A percentile compares a stretch with the other conserved stretches of the same genome.
phyloP scores from a whole-genome alignment of 2,329 filamentous ascomycete species.

The Colletotrichum euphorbiae region DNA sequence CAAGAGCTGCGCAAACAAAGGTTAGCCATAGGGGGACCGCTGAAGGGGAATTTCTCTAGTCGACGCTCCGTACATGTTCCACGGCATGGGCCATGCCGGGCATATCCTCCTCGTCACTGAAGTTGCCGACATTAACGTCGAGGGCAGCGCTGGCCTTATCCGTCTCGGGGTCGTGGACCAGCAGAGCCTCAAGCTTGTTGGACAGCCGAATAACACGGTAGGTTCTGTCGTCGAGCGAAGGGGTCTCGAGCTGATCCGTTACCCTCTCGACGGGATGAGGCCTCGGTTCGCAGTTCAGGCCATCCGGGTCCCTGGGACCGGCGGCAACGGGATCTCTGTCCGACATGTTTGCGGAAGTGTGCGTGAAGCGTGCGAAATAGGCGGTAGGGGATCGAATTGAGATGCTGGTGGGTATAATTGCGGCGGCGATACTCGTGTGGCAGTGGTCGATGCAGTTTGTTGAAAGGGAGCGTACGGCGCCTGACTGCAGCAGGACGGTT shows the following conservation, averaged over 20 bases:
- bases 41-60: neutral
- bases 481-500: slow-evolving; percentile 31
- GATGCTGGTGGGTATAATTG: neutral
- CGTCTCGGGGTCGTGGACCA: slow-evolving; percentile 94
- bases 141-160: slow-evolving; percentile 97
- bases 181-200: slow-evolving; percentile 89
- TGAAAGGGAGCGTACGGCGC: slow-evolving; percentile 25
- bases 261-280: slow-evolving; percentile 55
- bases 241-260: slow-evolving; percentile 82
- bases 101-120: slow-evolving; percentile 91
- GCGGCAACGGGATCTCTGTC: slow-evolving; percentile 41
- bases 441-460: slow-evolving; percentile 2
- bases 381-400: neutral
- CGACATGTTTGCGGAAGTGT: slow-evolving; percentile 39
- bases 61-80: slow-evolving; percentile 75
- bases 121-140: slow-evolving; percentile 96
- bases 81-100: slow-evolving; percentile 96
- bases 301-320: slow-evolving; percentile 34
- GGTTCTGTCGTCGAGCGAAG: slow-evolving; percentile 83
- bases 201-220: slow-evolving; percentile 88
- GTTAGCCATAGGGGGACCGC: slow-evolving; percentile 36
- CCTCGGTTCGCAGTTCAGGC: slow-evolving; percentile 46
- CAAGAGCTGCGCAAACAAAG: slow-evolving; percentile 65
- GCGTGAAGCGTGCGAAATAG: neutral
- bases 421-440: slow-evolving; percentile 9